Percentiles rank a stretch among this genome's conserved stretches.
phyloP scores from a whole-genome alignment of 257 asterid species.

The Dorcoceras hygrometricum region DNA sequence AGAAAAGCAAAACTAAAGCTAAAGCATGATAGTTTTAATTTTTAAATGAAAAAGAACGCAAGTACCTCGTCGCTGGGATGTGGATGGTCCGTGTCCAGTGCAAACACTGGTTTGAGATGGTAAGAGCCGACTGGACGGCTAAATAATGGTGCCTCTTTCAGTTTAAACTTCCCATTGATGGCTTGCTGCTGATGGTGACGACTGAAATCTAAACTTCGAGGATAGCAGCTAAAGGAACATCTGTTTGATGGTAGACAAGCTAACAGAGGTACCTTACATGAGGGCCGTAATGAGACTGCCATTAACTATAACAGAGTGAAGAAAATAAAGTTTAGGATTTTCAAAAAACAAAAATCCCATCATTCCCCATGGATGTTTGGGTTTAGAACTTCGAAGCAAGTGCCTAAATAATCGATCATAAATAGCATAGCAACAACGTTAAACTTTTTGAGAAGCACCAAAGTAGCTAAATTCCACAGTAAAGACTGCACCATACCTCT shows the following conservation, averaged over 20 bases:
- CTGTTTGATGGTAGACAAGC: slow-evolving; percentile 32
- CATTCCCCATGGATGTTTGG: neutral
- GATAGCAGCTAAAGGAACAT: slow-evolving; percentile 22
- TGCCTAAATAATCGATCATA: neutral
- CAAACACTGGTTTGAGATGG: slow-evolving; percentile 39
- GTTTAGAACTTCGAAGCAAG: slow-evolving; percentile 14
- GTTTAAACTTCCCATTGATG: slow-evolving; percentile 25
- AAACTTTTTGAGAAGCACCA: neutral
- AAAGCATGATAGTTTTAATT: neutral
- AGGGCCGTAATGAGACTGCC: slow-evolving; percentile 47
- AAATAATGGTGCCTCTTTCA: slow-evolving; percentile 30
- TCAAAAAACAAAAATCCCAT: neutral
- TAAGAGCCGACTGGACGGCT: slow-evolving; percentile 29
- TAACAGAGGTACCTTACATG: slow-evolving; percentile 40
- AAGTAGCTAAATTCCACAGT: slow-evolving; percentile 4
- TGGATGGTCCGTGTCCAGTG: slow-evolving; percentile 47
- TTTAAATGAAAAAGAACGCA: neutral
- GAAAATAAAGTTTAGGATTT: slow-evolving; percentile 4
- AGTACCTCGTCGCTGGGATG: slow-evolving; percentile 51
- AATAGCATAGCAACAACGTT: neutral
- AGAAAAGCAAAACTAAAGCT: slow-evolving; percentile 14
- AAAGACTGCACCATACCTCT: neutral
- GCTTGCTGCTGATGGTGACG: slow-evolving; percentile 19
- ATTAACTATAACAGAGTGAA: slow-evolving; percentile 28
- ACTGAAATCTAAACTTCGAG: slow-evolving; percentile 28